Conservation (phyloP, 1,284 basidiomycete species). For the Moesziomyces parantarcticus region DNA sequence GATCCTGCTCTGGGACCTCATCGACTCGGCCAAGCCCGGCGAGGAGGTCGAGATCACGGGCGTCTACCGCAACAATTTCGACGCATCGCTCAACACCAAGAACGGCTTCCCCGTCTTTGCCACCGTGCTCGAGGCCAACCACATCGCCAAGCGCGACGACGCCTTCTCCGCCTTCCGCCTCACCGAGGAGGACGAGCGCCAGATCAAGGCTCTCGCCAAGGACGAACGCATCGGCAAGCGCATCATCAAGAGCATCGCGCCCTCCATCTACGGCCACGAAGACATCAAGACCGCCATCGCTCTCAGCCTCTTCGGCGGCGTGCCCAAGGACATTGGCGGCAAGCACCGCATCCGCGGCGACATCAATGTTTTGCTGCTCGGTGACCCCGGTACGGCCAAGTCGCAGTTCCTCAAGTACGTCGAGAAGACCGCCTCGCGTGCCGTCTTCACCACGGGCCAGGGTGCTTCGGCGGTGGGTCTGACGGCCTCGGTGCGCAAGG, state of each 20-base stretch:
- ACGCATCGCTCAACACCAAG: slow-evolving; percentile 96
- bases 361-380: slow-evolving; percentile 94
- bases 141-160: slow-evolving; percentile 87
- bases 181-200: slow-evolving; percentile 94
- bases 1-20: slow-evolving; percentile 95
- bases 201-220: slow-evolving; percentile 84
- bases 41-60: slow-evolving; percentile 95
- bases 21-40: slow-evolving; percentile 96
- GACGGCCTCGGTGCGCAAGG: slow-evolving; percentile 96
- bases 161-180: slow-evolving; percentile 93
- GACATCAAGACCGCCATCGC: slow-evolving; percentile 98
- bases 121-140: slow-evolving; percentile 95
- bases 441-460: slow-evolving; percentile 98
- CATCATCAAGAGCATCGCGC: slow-evolving; percentile 97
- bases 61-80: slow-evolving; percentile 98
- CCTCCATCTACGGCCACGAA: slow-evolving; percentile 98
- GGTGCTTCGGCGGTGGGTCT: slow-evolving; percentile 98
- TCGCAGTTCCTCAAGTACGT: slow-evolving; percentile 99
- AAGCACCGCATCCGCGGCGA: slow-evolving; percentile 97
- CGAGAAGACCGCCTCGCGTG: slow-evolving; percentile 95
- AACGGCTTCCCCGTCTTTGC: slow-evolving; percentile 99
- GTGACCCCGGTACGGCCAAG: slow-evolving; percentile 98
- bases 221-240: slow-evolving; percentile 96
- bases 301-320: slow-evolving; percentile 91
- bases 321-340: slow-evolving; percentile 93